phyloP scores from a whole-genome alignment of 2,329 filamentous ascomycete genomes.

The Diaporthe aspalathi region DNA sequence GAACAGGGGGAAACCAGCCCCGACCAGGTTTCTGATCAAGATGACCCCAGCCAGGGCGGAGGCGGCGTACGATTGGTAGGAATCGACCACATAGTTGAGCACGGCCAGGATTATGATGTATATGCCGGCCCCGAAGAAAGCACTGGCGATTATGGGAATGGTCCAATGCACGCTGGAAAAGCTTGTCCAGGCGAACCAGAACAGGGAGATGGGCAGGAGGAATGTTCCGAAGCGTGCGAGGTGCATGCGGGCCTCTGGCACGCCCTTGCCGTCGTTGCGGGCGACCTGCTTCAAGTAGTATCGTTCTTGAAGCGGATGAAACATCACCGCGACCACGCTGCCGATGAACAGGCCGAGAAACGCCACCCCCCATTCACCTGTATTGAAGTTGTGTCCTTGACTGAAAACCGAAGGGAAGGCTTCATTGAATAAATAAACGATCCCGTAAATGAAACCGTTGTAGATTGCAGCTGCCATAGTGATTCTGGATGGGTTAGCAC shows the following conservation, averaged over 20 bases:
- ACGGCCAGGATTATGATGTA: conserved; percentile 36
- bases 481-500: neutral
- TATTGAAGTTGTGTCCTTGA: conserved; percentile 29
- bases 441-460: conserved; percentile 34
- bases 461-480: conserved; percentile 28
- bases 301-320: conserved; percentile 30
- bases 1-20: conserved; percentile 70
- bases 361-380: conserved; percentile 21
- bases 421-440: conserved; percentile 36
- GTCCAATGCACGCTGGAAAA: conserved; percentile 70
- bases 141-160: conserved; percentile 65
- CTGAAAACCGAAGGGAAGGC: conserved; percentile 30
- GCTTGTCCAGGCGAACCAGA: conserved; percentile 78
- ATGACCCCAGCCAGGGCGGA: conserved; percentile 45
- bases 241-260: conserved; percentile 32
- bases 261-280: conserved; percentile 32
- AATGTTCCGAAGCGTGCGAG: conserved; percentile 44
- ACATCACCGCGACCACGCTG: conserved; percentile 3
- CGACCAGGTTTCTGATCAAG: conserved; percentile 65
- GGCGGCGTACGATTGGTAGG: conserved; percentile 20
- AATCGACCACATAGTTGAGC: conserved; percentile 34
- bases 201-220: conserved; percentile 74
- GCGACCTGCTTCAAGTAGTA: conserved; percentile 31
- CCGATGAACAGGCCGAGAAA: conserved; percentile 31
- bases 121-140: conserved; percentile 55